Evolutionary conservation across 2,329 filamentous ascomycete species (phyloP).

Genomic region (Teratosphaeria epicoccoides): DNA sequence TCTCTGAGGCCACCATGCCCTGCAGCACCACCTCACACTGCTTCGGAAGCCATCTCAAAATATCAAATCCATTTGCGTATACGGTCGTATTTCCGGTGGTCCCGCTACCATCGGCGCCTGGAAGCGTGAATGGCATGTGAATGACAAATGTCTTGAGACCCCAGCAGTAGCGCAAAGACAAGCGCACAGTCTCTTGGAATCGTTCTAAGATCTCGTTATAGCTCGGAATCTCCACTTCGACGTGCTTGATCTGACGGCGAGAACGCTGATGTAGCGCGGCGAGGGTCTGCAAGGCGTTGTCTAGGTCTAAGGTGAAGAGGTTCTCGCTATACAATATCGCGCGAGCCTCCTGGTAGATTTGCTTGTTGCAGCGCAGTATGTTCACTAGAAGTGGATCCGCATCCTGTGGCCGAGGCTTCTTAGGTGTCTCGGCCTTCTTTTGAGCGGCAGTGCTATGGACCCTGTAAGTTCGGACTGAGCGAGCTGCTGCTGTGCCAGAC

Average conservation of each 20-base stretch:
- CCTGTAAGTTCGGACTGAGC: not conserved
- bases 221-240: conserved; percentile 34
- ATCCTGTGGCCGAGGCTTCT: conserved; percentile 14
- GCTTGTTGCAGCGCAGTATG: conserved; percentile 30
- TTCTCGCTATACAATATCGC: conserved; percentile 32
- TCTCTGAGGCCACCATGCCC: conserved; percentile 30
- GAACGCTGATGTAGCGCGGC: conserved; percentile 32
- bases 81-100: conserved; percentile 30
- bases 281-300: conserved; percentile 29
- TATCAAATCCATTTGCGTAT: conserved; percentile 39
- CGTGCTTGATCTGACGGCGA: conserved; percentile 33
- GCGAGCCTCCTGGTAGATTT: conserved; percentile 33
- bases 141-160: conserved; percentile 34
- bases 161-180: conserved; percentile 37
- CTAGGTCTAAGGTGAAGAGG: conserved; percentile 29
- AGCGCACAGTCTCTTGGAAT: conserved; percentile 36
- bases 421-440: not conserved
- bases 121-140: conserved; percentile 26
- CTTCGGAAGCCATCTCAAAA: conserved; percentile 35
- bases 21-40: conserved; percentile 32
- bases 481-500: not conserved
- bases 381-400: conserved; percentile 29
- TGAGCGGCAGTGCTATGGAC: not conserved
- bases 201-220: conserved; percentile 38
- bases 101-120: conserved; percentile 21